A percentile compares a stretch with the other conserved stretches of the same genome.
phyloP scores from a whole-genome alignment of 192 early-diverging fungal species.

The Backusella macrospora region DNA sequence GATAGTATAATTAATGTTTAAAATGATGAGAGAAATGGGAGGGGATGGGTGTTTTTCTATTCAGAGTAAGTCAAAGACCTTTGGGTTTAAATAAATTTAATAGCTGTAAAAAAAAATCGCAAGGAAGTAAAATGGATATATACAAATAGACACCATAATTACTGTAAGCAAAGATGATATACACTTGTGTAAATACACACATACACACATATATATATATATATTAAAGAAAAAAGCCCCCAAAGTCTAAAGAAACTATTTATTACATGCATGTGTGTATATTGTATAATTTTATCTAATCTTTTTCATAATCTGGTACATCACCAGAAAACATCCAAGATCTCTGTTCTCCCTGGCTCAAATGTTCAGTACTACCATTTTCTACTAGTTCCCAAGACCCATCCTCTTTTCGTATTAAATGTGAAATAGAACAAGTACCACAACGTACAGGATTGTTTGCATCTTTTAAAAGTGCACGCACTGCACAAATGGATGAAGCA shows the following conservation, averaged over 20 bases:
- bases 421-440: slow-evolving; percentile 30
- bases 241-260: not conserved
- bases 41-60: too few relatives aligned
- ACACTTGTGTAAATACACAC: too few relatives aligned
- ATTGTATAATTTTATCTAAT: not conserved
- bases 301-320: slow-evolving; percentile 27
- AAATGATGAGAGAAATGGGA: too few relatives aligned
- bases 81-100: too few relatives aligned
- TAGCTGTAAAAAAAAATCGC: too few relatives aligned
- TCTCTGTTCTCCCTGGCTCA: slow-evolving; percentile 26
- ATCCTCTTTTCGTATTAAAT: slow-evolving; percentile 22
- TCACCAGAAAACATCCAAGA: slow-evolving; percentile 38
- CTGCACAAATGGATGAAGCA: slow-evolving; percentile 31
- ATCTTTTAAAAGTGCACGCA: slow-evolving; percentile 31
- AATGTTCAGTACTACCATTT: slow-evolving; percentile 23
- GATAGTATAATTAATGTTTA: too few relatives aligned
- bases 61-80: too few relatives aligned
- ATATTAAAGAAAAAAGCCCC: not conserved
- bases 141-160: too few relatives aligned
- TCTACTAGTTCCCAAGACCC: slow-evolving; percentile 21
- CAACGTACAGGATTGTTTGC: slow-evolving; percentile 8
- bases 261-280: not conserved
- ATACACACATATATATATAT: too few relatives aligned
- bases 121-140: too few relatives aligned
- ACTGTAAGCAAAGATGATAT: too few relatives aligned